Conservation (phyloP, 257 asterid genomes). For the Lycium barbarum region DNA sequence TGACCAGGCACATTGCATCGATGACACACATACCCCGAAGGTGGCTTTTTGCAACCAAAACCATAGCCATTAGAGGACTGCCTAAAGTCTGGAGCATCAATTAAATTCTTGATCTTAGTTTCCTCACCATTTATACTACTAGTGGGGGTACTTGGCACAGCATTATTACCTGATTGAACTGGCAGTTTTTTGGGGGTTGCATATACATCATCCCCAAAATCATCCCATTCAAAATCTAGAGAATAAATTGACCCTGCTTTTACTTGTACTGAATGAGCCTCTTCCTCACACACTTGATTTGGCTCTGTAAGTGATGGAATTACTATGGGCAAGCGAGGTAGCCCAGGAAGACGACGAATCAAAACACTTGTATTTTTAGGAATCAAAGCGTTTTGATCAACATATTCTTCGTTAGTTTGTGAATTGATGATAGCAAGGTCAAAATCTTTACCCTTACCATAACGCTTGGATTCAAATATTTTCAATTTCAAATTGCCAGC, state of each 20-base stretch:
- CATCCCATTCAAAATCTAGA: neutral
- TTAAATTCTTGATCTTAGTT: slow-evolving; percentile 58
- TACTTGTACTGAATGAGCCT: neutral
- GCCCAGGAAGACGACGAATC: slow-evolving; percentile 95
- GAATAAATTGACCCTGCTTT: slow-evolving; percentile 51
- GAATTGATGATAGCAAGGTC: slow-evolving; percentile 95
- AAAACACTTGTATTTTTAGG: slow-evolving; percentile 93
- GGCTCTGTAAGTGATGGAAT: neutral
- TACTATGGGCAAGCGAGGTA: slow-evolving; percentile 54
- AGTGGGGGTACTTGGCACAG: neutral
- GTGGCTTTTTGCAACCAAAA: slow-evolving; percentile 85
- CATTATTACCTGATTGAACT: neutral
- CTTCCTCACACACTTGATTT: neutral
- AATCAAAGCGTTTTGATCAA: slow-evolving; percentile 77
- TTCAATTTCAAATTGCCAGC: slow-evolving; percentile 88
- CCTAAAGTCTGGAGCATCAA: slow-evolving; percentile 62
- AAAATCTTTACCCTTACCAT: slow-evolving; percentile 94
- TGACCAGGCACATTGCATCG: slow-evolving; percentile 98
- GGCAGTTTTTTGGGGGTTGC: neutral
- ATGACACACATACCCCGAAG: slow-evolving; percentile 88
- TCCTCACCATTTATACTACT: neutral
- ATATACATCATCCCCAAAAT: slow-evolving; percentile 20
- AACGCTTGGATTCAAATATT: slow-evolving; percentile 92
- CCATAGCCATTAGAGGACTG: slow-evolving; percentile 53
- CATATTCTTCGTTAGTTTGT: slow-evolving; percentile 93